Base-by-base conservation (phyloP, 2,329 filamentous ascomycete genomes). In the Xylaria sp. region DNA sequence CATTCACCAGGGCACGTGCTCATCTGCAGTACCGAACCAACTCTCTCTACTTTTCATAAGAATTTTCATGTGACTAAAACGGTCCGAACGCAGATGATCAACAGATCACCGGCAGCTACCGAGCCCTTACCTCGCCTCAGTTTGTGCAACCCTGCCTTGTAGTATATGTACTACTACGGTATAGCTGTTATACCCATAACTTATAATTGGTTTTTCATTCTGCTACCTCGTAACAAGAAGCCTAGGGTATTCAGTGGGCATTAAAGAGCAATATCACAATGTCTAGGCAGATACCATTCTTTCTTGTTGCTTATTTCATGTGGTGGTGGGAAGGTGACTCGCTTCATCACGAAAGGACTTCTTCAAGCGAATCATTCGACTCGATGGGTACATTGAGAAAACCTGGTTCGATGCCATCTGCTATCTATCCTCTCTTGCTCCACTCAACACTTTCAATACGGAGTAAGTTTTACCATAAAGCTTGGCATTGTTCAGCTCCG, bases 401-500 rank as follows among this genome's bases (percentile, higher is more conserved):
- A 42, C 36, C 38, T 39, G 33, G 49, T 60, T 55, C 49, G 36
- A 53, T 11, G 31, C 39, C 42, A 51, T 36, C 51, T 20, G 42
- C 42, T 42, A n/a, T 17, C n/a, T n/a, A n/a, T n/a, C n/a, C n/a
- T n/a, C n/a, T n/a, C n/a, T n/a, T n/a, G n/a, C 20, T 25, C 44
- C 17, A 51, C 27, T 39, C 42, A 11, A 55, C 5, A 27, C 15
- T 47, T 38, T 15, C 38, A 53, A 58, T 54, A 39, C 65, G 61
- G 56, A 45, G 49, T 49, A 36, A 66, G 58, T 45, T 39, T 54
- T 15, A 57, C 38, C 20, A 22, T 15, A 42, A 17, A 17, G 53
- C 67, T 69, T 69, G 67, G 67, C 67, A 27, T n/a, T 58, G 20
- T 64, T 69, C 67, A 69, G 67, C 67, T 69, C 54, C 47, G 60